Evolutionary conservation across 164 flowering plant genomes (phyloP).

Genomic region (Hamamelis virginiana): DNA sequence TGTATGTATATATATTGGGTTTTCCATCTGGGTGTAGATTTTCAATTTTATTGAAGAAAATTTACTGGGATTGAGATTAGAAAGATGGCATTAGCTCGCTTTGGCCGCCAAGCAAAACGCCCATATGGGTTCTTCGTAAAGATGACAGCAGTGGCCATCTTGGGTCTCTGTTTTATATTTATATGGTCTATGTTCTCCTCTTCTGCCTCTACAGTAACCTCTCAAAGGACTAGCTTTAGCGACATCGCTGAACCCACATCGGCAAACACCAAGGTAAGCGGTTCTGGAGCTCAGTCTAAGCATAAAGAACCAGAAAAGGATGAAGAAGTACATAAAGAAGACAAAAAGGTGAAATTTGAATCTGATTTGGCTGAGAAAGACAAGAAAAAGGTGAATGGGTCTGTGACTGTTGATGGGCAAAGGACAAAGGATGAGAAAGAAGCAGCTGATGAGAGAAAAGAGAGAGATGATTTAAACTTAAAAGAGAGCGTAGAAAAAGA

Average conservation of each 20-base stretch:
- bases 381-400: conserved; percentile 31
- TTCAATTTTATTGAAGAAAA: neutral
- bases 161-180: conserved; percentile 78
- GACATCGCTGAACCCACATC: conserved; percentile 60
- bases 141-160: conserved; percentile 58
- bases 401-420: conserved; percentile 19
- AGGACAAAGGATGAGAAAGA: conserved; percentile 24
- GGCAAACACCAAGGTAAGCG: conserved; percentile 20
- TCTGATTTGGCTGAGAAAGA: conserved; percentile 30
- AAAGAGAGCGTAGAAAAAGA: conserved; percentile 12
- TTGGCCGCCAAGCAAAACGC: conserved; percentile 63
- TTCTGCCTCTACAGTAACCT: conserved; percentile 48
- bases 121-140: conserved; percentile 70
- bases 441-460: conserved; percentile 13
- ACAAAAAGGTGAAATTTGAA: conserved; percentile 21
- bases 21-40: neutral
- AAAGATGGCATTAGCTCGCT: conserved; percentile 51
- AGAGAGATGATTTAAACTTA: conserved; percentile 16
- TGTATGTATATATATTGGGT: neutral
- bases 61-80: conserved; percentile 19
- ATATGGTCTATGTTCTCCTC: conserved; percentile 72
- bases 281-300: conserved; percentile 15
- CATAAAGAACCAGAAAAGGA: conserved; percentile 15
- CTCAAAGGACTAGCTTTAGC: conserved; percentile 70
- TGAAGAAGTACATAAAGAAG: conserved; percentile 14